Conservation (phyloP, 2,329 filamentous ascomycete genomes). For the Trichothecium sympodiale region DNA sequence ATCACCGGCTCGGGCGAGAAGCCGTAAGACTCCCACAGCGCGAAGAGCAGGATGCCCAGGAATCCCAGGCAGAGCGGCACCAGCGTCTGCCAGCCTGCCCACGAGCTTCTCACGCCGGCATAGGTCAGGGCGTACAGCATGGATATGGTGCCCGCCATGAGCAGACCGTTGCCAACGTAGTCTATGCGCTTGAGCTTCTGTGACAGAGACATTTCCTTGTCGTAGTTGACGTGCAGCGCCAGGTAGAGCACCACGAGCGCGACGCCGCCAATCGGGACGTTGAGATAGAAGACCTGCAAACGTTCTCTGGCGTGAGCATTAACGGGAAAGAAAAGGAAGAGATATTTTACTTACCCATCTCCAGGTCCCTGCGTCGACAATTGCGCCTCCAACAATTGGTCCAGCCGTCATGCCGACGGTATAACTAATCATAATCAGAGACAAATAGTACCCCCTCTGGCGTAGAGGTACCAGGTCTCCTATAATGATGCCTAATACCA, state of each 20-base stretch:
- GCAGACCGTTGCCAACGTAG: slow-evolving; percentile 24
- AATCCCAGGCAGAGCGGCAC: slow-evolving; percentile 26
- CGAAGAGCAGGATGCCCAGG: slow-evolving; percentile 23
- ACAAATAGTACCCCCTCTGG: slow-evolving; percentile 26
- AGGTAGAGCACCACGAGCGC: slow-evolving; percentile 9
- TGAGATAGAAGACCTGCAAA: slow-evolving; percentile 28
- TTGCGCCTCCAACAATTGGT: slow-evolving; percentile 13
- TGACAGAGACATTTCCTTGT: slow-evolving; percentile 5
- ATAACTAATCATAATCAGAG: slow-evolving; percentile 15
- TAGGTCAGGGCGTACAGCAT: slow-evolving; percentile 7
- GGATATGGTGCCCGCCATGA: slow-evolving; percentile 21
- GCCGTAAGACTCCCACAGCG: slow-evolving; percentile 10
- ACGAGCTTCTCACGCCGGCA: slow-evolving; percentile 6
- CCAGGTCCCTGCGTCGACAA: slow-evolving; percentile 17
- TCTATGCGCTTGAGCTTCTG: slow-evolving; percentile 20
- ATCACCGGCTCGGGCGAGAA: slow-evolving; percentile 13
- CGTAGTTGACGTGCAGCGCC: slow-evolving; percentile 10
- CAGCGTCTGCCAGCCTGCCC: slow-evolving; percentile 3
- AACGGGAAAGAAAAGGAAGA: too few species aligned
- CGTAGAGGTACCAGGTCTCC: slow-evolving; percentile 34
- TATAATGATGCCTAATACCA: slow-evolving; percentile 11
- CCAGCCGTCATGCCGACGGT: slow-evolving; percentile 18
- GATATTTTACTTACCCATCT: slow-evolving; percentile 20
- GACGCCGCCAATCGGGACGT: slow-evolving; percentile 16
- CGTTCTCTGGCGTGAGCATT: slow-evolving; percentile 9